Evolutionary conservation across 2,329 filamentous ascomycete genomes (phyloP).

Genomic region (Colletotrichum costaricense): DNA sequence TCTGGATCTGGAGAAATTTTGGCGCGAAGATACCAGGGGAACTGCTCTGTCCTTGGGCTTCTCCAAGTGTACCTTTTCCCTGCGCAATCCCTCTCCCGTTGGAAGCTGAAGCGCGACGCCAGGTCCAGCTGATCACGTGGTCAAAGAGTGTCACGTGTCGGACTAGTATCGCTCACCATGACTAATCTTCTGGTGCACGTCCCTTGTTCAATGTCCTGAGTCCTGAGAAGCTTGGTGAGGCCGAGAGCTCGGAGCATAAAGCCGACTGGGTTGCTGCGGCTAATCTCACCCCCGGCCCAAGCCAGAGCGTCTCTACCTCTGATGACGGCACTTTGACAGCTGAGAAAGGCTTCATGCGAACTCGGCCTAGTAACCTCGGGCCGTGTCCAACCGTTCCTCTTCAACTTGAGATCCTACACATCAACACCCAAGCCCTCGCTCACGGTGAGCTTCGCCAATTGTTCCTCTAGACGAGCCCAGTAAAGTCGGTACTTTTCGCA

Average conservation of each 20-base stretch:
- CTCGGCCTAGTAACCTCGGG: constrained; percentile 46
- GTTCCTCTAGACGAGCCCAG: neutral
- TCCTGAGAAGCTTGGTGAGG: neutral
- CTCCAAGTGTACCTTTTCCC: neutral
- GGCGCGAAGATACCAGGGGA: constrained; percentile 44
- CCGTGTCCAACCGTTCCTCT: constrained; percentile 48
- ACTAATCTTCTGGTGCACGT: too few relatives aligned
- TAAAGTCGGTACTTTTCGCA: neutral
- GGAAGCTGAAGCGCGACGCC: neutral
- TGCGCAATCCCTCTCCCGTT: neutral
- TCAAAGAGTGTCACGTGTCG: neutral
- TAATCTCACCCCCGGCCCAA: neutral
- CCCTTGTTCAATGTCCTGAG: too few relatives aligned
- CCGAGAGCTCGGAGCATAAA: neutral
- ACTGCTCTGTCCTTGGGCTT: neutral
- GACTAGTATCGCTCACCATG: too few relatives aligned
- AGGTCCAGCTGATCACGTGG: neutral
- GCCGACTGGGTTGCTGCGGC: neutral
- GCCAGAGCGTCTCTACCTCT: neutral
- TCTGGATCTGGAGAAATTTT: constrained; percentile 50
- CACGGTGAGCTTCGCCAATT: neutral
- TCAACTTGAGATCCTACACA: neutral
- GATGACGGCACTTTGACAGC: constrained; percentile 29
- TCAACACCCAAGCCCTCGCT: neutral
- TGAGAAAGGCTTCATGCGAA: constrained; percentile 31